Conservation (phyloP, 192 early-diverging fungal genomes). For the Haplosporangium gracile region DNA sequence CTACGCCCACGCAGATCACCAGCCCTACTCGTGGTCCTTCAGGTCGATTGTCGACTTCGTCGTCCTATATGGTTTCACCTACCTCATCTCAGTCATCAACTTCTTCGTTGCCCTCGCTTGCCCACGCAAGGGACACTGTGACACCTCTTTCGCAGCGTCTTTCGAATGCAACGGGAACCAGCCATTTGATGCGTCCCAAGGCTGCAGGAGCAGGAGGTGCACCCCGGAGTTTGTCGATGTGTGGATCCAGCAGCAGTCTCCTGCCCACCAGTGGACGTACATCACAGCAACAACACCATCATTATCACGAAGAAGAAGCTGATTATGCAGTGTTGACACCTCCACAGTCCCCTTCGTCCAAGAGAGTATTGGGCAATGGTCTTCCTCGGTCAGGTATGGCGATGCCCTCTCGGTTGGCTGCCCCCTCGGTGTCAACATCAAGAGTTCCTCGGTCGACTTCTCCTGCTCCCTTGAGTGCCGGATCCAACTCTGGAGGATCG, state of each 20-base stretch:
- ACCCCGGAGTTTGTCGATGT: conserved; percentile 33
- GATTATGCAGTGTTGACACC: conserved; percentile 44
- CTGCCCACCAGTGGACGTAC: not conserved
- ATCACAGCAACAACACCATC: conserved; percentile 4
- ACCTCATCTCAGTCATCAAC: conserved; percentile 31
- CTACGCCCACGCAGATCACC: conserved; percentile 7
- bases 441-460: conserved; percentile 14
- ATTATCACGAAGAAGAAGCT: not conserved
- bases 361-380: not conserved
- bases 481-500: conserved; percentile 5
- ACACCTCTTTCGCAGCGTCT: conserved; percentile 24
- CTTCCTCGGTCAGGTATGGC: conserved; percentile 22
- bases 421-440: conserved; percentile 23
- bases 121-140: conserved; percentile 15
- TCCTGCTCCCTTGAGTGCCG: conserved; percentile 18
- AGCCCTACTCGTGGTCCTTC: conserved; percentile 27
- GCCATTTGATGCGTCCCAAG: conserved; percentile 4
- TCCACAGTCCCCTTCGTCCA: conserved; percentile 42
- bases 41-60: not conserved
- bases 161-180: conserved; percentile 30
- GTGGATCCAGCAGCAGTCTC: conserved; percentile 21
- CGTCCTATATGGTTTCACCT: conserved; percentile 30
- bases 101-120: conserved; percentile 13
- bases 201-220: not conserved
- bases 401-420: conserved; percentile 18